phyloP scores from a whole-genome alignment of 371 early-diverging fungal genomes.

The Furculomyces boomerangus region DNA sequence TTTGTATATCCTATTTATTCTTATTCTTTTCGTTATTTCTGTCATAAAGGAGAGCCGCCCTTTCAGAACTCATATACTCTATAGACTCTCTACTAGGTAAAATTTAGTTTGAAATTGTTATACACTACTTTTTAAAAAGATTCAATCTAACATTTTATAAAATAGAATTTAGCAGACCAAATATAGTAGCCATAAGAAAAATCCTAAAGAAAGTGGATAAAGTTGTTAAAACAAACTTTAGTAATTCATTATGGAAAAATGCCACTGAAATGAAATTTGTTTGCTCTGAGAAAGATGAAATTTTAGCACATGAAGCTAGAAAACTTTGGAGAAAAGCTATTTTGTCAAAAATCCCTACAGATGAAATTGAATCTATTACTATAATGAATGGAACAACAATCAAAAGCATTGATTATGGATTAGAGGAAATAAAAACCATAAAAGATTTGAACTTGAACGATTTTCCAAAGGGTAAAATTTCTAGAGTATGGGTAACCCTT shows the following conservation, averaged over 20 bases:
- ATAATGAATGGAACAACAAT: not conserved
- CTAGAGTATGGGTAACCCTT: slow-evolving; percentile 37
- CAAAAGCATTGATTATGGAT: not conserved
- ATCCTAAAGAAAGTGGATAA: slow-evolving; percentile 44
- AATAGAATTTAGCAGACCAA: slow-evolving; percentile 32
- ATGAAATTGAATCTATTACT: not conserved
- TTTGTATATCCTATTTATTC: not conserved
- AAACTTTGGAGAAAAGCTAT: slow-evolving; percentile 32
- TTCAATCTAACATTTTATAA: slow-evolving; percentile 1
- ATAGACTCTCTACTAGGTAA: slow-evolving; percentile 4
- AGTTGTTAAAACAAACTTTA: slow-evolving; percentile 13
- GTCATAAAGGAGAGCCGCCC: not conserved
- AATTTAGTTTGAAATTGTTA: slow-evolving; percentile 10
- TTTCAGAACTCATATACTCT: not conserved
- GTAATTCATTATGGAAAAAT: slow-evolving; percentile 30
- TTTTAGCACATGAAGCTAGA: slow-evolving; percentile 28
- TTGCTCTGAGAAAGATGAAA: slow-evolving; percentile 32
- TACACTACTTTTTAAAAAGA: slow-evolving; percentile 2
- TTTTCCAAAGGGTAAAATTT: slow-evolving; percentile 29
- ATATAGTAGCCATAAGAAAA: slow-evolving; percentile 37
- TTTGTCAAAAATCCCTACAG: slow-evolving; percentile 6
- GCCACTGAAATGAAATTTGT: slow-evolving; percentile 30
- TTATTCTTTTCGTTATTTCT: not conserved
- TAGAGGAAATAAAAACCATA: slow-evolving; percentile 24
- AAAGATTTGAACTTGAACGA: slow-evolving; percentile 25